Conservation (phyloP, 192 early-diverging fungal genomes). For the Umbelopsis ramanniana region DNA sequence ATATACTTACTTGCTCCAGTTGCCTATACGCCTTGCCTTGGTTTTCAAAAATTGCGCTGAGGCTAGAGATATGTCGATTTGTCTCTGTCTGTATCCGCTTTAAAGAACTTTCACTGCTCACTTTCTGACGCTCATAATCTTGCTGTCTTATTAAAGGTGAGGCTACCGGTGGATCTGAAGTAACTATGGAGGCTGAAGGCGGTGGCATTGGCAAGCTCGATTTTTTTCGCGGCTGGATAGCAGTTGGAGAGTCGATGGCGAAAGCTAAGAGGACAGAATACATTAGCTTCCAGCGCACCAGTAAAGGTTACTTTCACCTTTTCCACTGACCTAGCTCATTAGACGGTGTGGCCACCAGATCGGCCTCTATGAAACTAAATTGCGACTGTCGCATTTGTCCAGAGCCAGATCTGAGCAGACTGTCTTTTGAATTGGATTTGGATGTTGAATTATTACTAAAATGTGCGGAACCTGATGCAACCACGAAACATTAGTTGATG, state of each 20-base stretch:
- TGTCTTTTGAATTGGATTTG: background rate
- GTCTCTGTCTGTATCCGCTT: slow-evolving; percentile 5
- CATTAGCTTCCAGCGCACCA: background rate
- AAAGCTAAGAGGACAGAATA: background rate
- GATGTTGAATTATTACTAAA: background rate
- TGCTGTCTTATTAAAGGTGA: background rate
- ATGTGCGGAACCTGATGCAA: too few species aligned
- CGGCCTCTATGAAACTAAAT: slow-evolving; percentile 11
- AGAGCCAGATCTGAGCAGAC: background rate
- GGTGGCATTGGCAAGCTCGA: slow-evolving; percentile 5
- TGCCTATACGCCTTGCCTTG: slow-evolving; percentile 15
- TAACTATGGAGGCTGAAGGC: slow-evolving; percentile 2
- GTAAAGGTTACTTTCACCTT: too few species aligned
- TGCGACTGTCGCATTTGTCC: background rate
- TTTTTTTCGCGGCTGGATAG: background rate
- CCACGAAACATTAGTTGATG: too few species aligned
- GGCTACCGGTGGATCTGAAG: background rate
- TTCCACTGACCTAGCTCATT: background rate
- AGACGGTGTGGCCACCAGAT: slow-evolving; percentile 2
- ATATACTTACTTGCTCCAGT: background rate
- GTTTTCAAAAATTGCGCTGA: background rate
- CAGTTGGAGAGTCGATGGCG: background rate
- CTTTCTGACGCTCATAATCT: slow-evolving; percentile 14
- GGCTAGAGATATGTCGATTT: background rate
- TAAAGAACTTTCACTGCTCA: slow-evolving; percentile 7